A percentile compares a stretch with the other conserved stretches of the same genome.
Conservation (phyloP, 2,329 filamentous ascomycete species). For the Aspergillus glaucus region DNA sequence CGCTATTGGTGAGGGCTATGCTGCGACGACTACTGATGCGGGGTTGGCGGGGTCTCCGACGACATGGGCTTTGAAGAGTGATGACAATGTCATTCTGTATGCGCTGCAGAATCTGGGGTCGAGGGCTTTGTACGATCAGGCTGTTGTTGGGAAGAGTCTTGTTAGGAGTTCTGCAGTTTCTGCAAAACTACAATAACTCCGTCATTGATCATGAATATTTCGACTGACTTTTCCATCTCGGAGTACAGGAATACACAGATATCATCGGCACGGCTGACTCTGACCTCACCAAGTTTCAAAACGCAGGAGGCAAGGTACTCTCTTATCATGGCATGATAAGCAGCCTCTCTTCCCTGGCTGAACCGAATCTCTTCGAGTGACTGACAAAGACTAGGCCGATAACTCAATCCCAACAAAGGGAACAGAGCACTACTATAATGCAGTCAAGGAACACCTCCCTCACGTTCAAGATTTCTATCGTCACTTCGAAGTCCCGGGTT, state of each 20-base stretch:
- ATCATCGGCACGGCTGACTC: background rate
- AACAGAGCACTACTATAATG: conserved; percentile 1
- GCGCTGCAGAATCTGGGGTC: conserved; percentile 4
- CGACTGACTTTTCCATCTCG: background rate
- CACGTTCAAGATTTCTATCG: conserved; percentile 3
- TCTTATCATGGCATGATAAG: conserved; percentile 2
- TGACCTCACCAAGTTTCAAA: background rate
- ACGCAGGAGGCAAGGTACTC: conserved; percentile 1
- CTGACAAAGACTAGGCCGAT: background rate
- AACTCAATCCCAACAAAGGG: background rate
- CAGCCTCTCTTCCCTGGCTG: background rate
- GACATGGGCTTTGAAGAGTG: conserved; percentile 7
- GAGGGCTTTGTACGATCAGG: background rate
- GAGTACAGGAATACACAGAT: background rate
- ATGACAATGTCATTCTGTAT: background rate
- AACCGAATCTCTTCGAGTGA: background rate
- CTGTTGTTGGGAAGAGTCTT: background rate
- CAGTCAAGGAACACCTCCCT: background rate
- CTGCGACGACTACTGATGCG: conserved; percentile 8
- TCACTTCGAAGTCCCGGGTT: conserved; percentile 4
- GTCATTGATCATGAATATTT: background rate
- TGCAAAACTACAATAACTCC: background rate
- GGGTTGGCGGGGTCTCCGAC: conserved; percentile 1
- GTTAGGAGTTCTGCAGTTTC: background rate
- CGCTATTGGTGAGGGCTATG: conserved; percentile 6